These are phyloP conservation scores for Colletotrichum liaoningense DNA, from an alignment of 2,329 filamentous ascomycete species.

Conservation along the genomic window DNA sequence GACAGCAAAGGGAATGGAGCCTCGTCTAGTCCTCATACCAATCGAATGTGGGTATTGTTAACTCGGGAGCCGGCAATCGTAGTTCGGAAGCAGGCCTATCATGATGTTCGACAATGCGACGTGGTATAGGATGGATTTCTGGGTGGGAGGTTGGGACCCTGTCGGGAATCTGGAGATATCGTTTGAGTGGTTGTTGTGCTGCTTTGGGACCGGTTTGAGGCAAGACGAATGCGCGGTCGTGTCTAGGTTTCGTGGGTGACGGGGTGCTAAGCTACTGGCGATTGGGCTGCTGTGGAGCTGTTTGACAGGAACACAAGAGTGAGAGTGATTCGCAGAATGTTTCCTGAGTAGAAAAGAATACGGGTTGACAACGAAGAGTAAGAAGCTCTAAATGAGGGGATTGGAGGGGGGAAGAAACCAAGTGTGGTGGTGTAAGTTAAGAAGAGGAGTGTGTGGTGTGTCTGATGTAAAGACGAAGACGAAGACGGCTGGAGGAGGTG, in stretches of 20 bases:
- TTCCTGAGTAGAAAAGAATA: constrained; percentile 12
- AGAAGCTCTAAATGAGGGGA: constrained; percentile 34
- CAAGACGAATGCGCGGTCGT: constrained; percentile 30
- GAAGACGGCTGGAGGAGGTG: constrained; percentile 16
- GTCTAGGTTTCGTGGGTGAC: constrained; percentile 25
- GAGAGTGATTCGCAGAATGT: constrained; percentile 18
- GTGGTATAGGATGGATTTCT: constrained; percentile 25
- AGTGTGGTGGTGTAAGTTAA: constrained; percentile 24
- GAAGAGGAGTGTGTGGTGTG: constrained; percentile 21
- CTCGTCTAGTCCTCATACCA: constrained; percentile 37
- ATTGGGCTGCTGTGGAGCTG: constrained; percentile 28
- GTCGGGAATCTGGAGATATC: constrained; percentile 7
- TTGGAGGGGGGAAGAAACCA: constrained; percentile 10
- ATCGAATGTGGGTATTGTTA: constrained; percentile 33
- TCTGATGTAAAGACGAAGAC: constrained; percentile 36
- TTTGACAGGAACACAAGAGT: constrained; percentile 27
- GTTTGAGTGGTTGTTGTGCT: neutral
- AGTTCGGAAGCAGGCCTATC: constrained; percentile 32
- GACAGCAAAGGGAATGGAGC: constrained; percentile 36
- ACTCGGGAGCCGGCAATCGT: constrained; percentile 36
- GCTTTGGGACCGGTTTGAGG: neutral
- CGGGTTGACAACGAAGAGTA: constrained; percentile 6
- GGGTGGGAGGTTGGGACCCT: constrained; percentile 10
- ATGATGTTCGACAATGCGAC: constrained; percentile 36
- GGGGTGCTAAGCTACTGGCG: constrained; percentile 23